A percentile compares a stretch with the other conserved stretches of the same genome.
These are phyloP conservation scores for Cercospora sesami DNA, from an alignment of 2,329 filamentous ascomycete genomes.

Conservation along the genomic window DNA sequence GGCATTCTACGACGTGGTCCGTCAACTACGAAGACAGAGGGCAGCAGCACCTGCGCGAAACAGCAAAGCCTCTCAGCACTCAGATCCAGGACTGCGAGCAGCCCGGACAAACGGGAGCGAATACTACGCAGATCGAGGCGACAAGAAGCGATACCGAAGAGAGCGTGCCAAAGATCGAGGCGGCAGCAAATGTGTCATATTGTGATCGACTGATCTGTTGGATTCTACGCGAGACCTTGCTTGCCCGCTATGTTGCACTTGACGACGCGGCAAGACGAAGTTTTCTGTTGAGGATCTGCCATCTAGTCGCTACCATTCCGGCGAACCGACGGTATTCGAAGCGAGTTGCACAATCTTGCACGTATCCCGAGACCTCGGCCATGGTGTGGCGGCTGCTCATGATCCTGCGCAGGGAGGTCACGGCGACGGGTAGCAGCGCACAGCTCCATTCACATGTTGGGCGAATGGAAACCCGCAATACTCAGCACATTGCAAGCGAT, in stretches of 20 bases:
- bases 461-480: background rate
- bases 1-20: constrained; percentile 95
- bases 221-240: background rate
- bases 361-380: background rate
- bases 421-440: background rate
- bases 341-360: background rate
- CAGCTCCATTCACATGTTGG: background rate
- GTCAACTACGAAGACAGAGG: constrained; percentile 81
- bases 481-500: background rate
- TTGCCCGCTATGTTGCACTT: background rate
- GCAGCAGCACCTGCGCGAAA: constrained; percentile 31
- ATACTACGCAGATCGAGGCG: constrained; percentile 22
- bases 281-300: background rate
- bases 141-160: constrained; percentile 31
- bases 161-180: constrained; percentile 27
- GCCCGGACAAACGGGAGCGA: constrained; percentile 25
- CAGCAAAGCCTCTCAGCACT: constrained; percentile 21
- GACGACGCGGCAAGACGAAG: background rate
- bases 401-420: background rate
- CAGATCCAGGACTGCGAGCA: constrained; percentile 20
- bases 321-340: background rate
- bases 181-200: constrained; percentile 34
- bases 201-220: constrained; percentile 25
- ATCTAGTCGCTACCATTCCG: background rate
- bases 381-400: background rate